Base-by-base conservation (phyloP, 2,329 filamentous ascomycete species). In the Metarhizium anisopliae region DNA sequence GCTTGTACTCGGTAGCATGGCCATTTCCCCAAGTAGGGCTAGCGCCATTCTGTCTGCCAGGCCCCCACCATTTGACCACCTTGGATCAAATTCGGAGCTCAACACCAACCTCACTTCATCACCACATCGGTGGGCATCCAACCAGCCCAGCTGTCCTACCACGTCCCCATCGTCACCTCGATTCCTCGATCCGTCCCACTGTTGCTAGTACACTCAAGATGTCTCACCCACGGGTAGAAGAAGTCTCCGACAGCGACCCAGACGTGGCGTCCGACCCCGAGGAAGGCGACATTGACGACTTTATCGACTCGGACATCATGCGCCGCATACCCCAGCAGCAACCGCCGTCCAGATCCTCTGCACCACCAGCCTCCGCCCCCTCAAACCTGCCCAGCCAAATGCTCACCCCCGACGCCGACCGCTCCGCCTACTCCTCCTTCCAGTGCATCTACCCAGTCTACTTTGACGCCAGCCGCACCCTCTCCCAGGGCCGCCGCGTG, bases 371-470 rank as follows among this genome's bases (percentile, higher is more conserved):
- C n/a, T 16, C 25, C 7, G 45, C 6, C 35, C 32, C 65, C 70
- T 49, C 58, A 53, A 50, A 32, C 55, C 61, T 69, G 57, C 52
- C 54, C 58, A 43, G 67, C 63, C 56, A 62, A 61, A 56, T 68
- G 65, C 50, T 70, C 68, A 53, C 68, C 66, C 60, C 68, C 61
- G 66, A 67, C 18, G 71, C 76, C 61, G 76, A 83, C 68, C 74
- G 80, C 53, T 68, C 74, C 61, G 74, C 77, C 63, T 86, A 90
- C 71, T 89, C 87, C 67, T 77, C 84, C 72, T 96, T 85, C 76
- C 88, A 94, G 71, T 93, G 90, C 72, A 79, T 99, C 30, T 99
- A 99, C 75, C 93, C 94, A 0, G 76, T 97, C 58, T 99, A 99
- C 80, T 99, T 99, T 67, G 93, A 96, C 78, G 81, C 80, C 61